Evolutionary conservation across 2,329 filamentous ascomycete species (phyloP), one percentile per base, ranked within the genome.

Genomic region (Aspergillus ibericus): DNA sequence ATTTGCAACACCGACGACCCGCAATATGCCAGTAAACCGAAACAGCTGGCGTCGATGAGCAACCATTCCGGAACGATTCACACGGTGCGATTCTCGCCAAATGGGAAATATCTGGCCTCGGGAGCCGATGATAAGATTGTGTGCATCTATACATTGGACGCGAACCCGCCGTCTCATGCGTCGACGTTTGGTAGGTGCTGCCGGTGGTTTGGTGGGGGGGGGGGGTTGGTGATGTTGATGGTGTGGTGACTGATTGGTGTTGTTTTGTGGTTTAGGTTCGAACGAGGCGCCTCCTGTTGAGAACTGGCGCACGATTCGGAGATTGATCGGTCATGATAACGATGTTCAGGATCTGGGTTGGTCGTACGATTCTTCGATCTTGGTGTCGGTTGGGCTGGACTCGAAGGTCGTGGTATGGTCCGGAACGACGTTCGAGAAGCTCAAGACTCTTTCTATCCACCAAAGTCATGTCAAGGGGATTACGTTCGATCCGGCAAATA

Each of bases 391-490:
- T 25, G 96, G 95, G 1, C 80, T 99, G 66, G 95, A 99, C 77
- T 98, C 95, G 44, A 99, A 99, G 78, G 89, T 99, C 13, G 95
- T 99, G 9, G 90, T 99, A 20, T 99, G 95, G 95, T 98, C 93
- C 1, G 96, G 95, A 0, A 90, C 96, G 76, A 98, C 93, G 0
- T 99, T 99, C 68, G 95, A 99, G 79, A 98, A 96, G 79, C 83
- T 99, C 65, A 98, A 98, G 83, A 93, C 92, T 3, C 80, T 99
- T 5, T 88, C 92, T 2, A 89, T 93, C 59, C 95, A 99, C 76
- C 92, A 96, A 74, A 97, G 92, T 74, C 96, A 98, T 73, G 95
- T 99, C 79, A 99, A 99, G 75, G 95, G 96, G 62, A 96, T 99
- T 69, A 96, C 93, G 0, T 99, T 99, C 72, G 95, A 99, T 72